phyloP scores from a whole-genome alignment of 805 yeast genomes.

The Cyberlindnera mrakii region DNA sequence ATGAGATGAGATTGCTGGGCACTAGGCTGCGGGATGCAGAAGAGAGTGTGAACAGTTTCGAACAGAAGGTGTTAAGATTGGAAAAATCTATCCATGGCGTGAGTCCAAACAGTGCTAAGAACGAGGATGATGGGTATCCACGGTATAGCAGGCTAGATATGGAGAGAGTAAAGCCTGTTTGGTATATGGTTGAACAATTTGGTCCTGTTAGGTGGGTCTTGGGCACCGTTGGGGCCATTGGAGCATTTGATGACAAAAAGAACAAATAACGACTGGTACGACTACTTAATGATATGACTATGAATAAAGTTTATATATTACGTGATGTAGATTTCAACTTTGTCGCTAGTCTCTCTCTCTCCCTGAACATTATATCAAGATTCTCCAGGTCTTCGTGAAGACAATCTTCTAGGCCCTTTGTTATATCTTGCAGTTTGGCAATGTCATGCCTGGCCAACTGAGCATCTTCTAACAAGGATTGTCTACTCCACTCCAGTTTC shows the following conservation, averaged over 20 bases:
- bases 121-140: neutral
- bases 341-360: too few species aligned
- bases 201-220: conserved; percentile 8
- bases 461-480: conserved; percentile 1
- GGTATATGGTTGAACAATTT: conserved; percentile 11
- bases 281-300: too few species aligned
- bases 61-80: conserved; percentile 28
- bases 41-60: conserved; percentile 45
- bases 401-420: too few species aligned
- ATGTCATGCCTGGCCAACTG: neutral
- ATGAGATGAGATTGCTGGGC: conserved; percentile 55
- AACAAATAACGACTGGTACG: too few species aligned
- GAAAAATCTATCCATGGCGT: conserved; percentile 20
- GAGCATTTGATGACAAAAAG: too few species aligned
- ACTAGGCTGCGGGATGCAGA: conserved; percentile 65
- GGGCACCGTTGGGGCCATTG: neutral
- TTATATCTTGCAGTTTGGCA: neutral
- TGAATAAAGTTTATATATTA: too few species aligned
- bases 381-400: too few species aligned
- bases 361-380: too few species aligned
- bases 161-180: conserved; percentile 7
- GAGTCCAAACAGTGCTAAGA: neutral
- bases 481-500: neutral
- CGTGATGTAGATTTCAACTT: too few species aligned
- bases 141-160: conserved; percentile 3